phyloP scores from a whole-genome alignment of 2,329 filamentous ascomycete species.

The Trichoderma citrinoviride region DNA sequence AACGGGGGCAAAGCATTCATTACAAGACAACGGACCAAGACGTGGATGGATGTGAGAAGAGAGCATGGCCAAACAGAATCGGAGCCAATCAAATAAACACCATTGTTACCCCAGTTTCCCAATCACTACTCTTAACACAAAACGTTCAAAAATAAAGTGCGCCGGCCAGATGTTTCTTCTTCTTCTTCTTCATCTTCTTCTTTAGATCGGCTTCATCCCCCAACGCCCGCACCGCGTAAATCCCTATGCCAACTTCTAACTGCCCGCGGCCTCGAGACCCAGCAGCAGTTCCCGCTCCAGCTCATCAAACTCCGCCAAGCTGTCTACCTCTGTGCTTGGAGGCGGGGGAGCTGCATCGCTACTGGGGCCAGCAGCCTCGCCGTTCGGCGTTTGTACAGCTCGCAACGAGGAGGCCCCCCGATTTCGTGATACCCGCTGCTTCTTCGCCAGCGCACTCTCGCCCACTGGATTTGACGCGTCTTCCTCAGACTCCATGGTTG shows the following conservation, averaged over 20 bases:
- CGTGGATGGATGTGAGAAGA: not conserved
- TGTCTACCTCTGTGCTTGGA: conserved; percentile 22
- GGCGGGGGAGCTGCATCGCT: not conserved
- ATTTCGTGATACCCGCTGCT: conserved; percentile 47
- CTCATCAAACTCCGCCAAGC: conserved; percentile 50
- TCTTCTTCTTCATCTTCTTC: not conserved
- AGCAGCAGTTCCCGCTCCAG: conserved; percentile 63
- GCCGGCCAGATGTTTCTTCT: conserved; percentile 8
- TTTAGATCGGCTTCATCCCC: not conserved
- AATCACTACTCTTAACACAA: conserved; percentile 17
- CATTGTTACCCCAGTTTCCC: not conserved
- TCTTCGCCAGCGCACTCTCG: conserved; percentile 49
- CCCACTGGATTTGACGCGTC: conserved; percentile 32
- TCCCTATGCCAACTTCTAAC: conserved; percentile 34
- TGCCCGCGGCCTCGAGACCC: conserved; percentile 49
- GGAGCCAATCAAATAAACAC: not conserved
- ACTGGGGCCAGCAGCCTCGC: conserved; percentile 31
- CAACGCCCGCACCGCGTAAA: not conserved
- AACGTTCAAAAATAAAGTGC: not conserved
- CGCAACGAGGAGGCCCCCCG: conserved; percentile 48
- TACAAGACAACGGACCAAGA: not conserved
- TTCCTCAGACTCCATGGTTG: conserved; percentile 36
- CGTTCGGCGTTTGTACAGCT: conserved; percentile 43
- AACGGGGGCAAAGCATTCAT: not conserved
- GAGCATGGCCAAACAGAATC: not conserved